Percentiles rank a stretch among this genome's conserved stretches.
Evolutionary conservation across 768 basidiomycete species (phyloP).

Genomic region (Psilocybe azurescens): DNA sequence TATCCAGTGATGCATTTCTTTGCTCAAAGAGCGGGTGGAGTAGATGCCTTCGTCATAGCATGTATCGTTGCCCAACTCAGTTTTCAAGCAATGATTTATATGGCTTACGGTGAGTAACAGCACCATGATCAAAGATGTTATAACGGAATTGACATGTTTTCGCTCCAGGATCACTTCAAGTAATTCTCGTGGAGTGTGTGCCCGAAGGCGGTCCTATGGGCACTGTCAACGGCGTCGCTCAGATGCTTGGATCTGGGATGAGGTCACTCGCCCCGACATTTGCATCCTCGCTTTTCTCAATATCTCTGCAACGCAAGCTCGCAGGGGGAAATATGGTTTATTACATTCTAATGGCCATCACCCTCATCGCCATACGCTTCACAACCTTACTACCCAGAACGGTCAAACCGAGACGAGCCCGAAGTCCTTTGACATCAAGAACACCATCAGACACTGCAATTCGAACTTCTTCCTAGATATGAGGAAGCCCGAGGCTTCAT

Average conservation of each 20-base stretch:
- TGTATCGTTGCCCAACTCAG: conserved; percentile 40
- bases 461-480: too few species aligned
- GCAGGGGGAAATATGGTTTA: conserved; percentile 53
- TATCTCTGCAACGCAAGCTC: conserved; percentile 50
- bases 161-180: conserved; percentile 49
- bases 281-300: conserved; percentile 62
- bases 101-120: conserved; percentile 38
- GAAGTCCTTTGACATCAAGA: background rate
- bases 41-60: conserved; percentile 35
- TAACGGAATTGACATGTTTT: too few species aligned
- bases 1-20: conserved; percentile 42
- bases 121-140: too few species aligned
- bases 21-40: conserved; percentile 36
- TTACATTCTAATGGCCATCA: conserved; percentile 38
- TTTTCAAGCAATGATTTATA: conserved; percentile 31
- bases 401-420: conserved; percentile 14
- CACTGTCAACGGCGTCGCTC: conserved; percentile 59
- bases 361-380: conserved; percentile 30
- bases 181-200: conserved; percentile 47
- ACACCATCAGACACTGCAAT: background rate
- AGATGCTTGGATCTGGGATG: conserved; percentile 54
- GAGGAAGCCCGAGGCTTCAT: too few species aligned
- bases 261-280: conserved; percentile 59
- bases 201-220: conserved; percentile 50
- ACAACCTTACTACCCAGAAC: conserved; percentile 20